Percentiles rank a stretch among this genome's conserved stretches.
phyloP scores from a whole-genome alignment of 2,329 filamentous ascomycete species.

The Coniochaeta sp. region DNA sequence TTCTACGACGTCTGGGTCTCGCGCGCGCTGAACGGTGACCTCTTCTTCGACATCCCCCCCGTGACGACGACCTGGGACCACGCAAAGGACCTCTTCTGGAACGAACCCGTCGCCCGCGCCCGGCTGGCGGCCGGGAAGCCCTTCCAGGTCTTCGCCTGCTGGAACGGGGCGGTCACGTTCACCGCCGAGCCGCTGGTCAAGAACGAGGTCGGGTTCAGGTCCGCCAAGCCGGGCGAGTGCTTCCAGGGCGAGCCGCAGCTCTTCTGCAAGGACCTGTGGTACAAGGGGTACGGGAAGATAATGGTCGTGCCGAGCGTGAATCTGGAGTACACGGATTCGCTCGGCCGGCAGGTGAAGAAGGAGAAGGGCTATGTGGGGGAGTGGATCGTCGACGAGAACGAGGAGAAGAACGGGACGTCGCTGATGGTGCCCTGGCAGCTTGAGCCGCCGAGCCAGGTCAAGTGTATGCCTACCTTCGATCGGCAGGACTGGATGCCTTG shows the following conservation, averaged over 20 bases:
- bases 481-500: conserved; percentile 34
- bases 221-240: conserved; percentile 21
- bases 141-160: conserved; percentile 48
- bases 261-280: conserved; percentile 34
- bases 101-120: conserved; percentile 24
- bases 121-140: conserved; percentile 27
- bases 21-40: conserved; percentile 37
- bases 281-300: conserved; percentile 24
- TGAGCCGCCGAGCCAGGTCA: conserved; percentile 36
- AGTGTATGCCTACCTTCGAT: conserved; percentile 36
- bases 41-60: conserved; percentile 40
- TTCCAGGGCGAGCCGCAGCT: conserved; percentile 30
- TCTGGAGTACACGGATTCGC: conserved; percentile 29
- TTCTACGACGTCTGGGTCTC: conserved; percentile 48
- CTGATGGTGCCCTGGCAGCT: conserved; percentile 31
- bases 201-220: not conserved
- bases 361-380: conserved; percentile 39
- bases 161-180: conserved; percentile 36
- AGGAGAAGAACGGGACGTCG: conserved; percentile 12
- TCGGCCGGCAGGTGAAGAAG: conserved; percentile 35
- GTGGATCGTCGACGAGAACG: conserved; percentile 21
- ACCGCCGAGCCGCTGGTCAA: conserved; percentile 1
- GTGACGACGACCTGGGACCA: conserved; percentile 34
- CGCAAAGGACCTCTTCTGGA: conserved; percentile 40
- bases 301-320: conserved; percentile 34